A percentile compares a stretch with the other conserved stretches of the same genome.
Conservation (phyloP, 129 eudicot species). For the Silybum marianum region DNA sequence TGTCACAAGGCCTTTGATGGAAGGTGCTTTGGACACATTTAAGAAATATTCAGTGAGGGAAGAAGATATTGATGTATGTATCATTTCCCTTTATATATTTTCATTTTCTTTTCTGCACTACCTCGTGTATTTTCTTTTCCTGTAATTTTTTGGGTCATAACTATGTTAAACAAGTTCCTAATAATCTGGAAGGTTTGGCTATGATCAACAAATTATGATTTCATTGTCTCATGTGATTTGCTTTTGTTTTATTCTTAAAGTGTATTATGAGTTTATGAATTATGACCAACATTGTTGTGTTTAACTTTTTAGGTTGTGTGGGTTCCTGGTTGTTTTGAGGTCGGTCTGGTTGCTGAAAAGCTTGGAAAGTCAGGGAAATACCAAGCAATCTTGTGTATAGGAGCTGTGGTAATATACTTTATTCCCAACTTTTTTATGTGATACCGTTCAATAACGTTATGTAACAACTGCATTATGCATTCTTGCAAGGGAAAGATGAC, state of each 20-base stretch:
- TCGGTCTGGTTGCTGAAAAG: slow-evolving; percentile 81
- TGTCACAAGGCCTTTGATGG: slow-evolving; percentile 76
- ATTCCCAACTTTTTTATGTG: not conserved
- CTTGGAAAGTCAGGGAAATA: slow-evolving; percentile 88
- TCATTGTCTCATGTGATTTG: not conserved
- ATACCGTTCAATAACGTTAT: slow-evolving; percentile 13
- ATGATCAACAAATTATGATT: not conserved
- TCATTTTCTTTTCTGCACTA: not conserved
- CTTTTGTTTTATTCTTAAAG: too few relatives aligned
- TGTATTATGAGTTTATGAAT: too few relatives aligned
- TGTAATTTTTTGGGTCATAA: not conserved
- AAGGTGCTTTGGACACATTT: slow-evolving; percentile 94
- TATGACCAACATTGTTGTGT: slow-evolving; percentile 6
- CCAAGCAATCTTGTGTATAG: slow-evolving; percentile 81
- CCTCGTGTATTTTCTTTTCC: not conserved
- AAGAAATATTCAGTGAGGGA: slow-evolving; percentile 73
- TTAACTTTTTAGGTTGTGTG: slow-evolving; percentile 65
- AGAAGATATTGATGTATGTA: slow-evolving; percentile 83
- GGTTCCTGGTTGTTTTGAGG: slow-evolving; percentile 97
- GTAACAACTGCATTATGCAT: not conserved
- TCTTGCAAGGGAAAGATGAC: not conserved
- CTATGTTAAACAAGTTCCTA: not conserved
- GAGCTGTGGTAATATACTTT: slow-evolving; percentile 77
- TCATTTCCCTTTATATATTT: slow-evolving; percentile 16
- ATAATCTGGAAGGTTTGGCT: not conserved